These are phyloP conservation scores for Podaxis pistillaris DNA, from an alignment of 768 basidiomycete species.

Conservation along the genomic window DNA sequence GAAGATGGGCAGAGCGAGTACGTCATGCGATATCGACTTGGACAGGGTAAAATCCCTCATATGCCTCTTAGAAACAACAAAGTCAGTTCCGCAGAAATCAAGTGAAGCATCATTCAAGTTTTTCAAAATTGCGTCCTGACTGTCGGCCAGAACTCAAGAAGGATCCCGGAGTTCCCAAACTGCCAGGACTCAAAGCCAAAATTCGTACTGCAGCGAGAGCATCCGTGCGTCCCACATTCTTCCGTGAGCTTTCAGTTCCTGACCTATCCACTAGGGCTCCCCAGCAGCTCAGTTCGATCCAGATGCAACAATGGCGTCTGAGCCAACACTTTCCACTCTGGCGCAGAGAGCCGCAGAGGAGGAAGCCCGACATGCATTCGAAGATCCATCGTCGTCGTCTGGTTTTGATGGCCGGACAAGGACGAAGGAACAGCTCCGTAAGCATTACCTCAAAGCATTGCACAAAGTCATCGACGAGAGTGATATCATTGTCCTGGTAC, in stretches of 20 bases:
- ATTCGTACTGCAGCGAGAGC: conserved; percentile 48
- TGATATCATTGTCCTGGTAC: conserved; percentile 85
- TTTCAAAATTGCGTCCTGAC: neutral
- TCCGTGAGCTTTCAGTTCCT: neutral
- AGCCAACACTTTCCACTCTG: conserved; percentile 65
- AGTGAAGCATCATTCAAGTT: conserved; percentile 28
- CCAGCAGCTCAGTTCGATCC: conserved; percentile 37
- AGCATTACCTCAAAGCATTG: conserved; percentile 74
- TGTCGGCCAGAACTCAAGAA: conserved; percentile 71
- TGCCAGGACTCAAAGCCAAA: conserved; percentile 67
- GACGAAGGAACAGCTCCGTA: conserved; percentile 68
- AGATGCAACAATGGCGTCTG: conserved; percentile 72
- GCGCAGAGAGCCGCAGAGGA: conserved; percentile 46
- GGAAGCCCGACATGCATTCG: conserved; percentile 20
- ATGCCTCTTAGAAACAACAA: conserved; percentile 33
- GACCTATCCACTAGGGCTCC: conserved; percentile 19
- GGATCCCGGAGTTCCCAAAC: conserved; percentile 84
- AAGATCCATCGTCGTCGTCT: conserved; percentile 33
- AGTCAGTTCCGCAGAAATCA: conserved; percentile 38
- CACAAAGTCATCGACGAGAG: conserved; percentile 93
- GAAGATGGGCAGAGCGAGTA: conserved; percentile 43
- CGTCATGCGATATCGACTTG: conserved; percentile 9
- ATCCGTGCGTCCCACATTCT: conserved; percentile 28
- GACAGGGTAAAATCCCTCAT: neutral
- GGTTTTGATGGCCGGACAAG: conserved; percentile 28